Conservation (phyloP, 2,329 filamentous ascomycete genomes). For the Zymoseptoria ardabiliae region DNA sequence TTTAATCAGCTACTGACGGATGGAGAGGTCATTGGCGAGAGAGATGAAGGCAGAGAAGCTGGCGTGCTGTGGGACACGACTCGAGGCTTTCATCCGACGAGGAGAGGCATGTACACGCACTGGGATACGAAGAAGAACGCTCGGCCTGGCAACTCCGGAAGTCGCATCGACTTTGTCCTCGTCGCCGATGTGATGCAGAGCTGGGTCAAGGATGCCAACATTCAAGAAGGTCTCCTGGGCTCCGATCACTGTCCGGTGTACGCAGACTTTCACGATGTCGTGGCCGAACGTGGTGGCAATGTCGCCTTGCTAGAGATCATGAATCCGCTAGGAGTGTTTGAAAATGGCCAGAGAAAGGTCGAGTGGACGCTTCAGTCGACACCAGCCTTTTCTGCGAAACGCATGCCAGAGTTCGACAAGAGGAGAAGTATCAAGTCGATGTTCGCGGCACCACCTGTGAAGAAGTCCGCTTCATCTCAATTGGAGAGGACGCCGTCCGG, state of each 20-base stretch:
- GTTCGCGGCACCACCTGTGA: constrained; percentile 53
- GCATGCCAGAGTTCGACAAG: constrained; percentile 81
- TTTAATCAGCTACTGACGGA: constrained; percentile 80
- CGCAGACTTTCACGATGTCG: constrained; percentile 59
- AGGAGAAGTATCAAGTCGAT: constrained; percentile 85
- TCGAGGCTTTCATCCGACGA: constrained; percentile 68
- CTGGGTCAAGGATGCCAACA: constrained; percentile 76
- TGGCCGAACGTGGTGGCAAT: constrained; percentile 43
- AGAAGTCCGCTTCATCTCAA: constrained; percentile 33
- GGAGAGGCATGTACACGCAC: constrained; percentile 90
- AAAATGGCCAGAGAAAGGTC: constrained; percentile 55
- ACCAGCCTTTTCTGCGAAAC: constrained; percentile 67
- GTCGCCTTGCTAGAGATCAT: constrained; percentile 60
- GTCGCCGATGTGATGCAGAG: constrained; percentile 70
- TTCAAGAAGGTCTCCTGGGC: constrained; percentile 87
- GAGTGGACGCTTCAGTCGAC: constrained; percentile 62
- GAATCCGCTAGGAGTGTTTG: constrained; percentile 68
- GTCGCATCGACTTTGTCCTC: constrained; percentile 87
- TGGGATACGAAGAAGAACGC: constrained; percentile 94
- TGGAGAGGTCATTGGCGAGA: constrained; percentile 58
- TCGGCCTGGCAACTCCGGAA: constrained; percentile 89
- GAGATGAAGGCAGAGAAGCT: constrained; percentile 61
- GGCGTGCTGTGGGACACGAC: constrained; percentile 79
- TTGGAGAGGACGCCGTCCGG: background rate
- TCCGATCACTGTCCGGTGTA: constrained; percentile 97